Percentiles rank a stretch among this genome's conserved stretches.
These are phyloP conservation scores for Tulasnella sp. DNA, from an alignment of 768 basidiomycete genomes.

Conservation along the genomic window DNA sequence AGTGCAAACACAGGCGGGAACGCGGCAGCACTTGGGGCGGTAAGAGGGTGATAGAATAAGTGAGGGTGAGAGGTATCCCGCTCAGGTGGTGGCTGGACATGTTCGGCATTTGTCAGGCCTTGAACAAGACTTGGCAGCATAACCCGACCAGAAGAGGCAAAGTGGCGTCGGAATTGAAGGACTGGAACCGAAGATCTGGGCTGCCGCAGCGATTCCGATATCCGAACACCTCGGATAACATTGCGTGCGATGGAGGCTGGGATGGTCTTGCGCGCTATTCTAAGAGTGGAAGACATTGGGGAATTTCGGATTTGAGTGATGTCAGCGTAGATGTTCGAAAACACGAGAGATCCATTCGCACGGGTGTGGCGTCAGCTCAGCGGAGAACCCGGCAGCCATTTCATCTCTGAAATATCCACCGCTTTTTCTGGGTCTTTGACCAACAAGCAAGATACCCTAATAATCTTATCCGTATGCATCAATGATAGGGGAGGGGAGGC, in stretches of 20 bases:
- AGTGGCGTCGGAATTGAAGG: not conserved
- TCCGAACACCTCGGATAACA: not conserved
- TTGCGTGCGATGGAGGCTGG: not conserved
- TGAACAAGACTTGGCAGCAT: not conserved
- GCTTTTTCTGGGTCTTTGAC: too few species aligned
- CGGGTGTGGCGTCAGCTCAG: not conserved
- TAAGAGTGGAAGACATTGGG: not conserved
- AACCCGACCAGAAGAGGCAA: not conserved
- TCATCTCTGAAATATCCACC: too few species aligned
- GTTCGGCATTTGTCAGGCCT: not conserved
- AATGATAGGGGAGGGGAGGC: too few species aligned
- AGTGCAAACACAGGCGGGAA: constrained; percentile 46
- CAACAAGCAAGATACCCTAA: too few species aligned
- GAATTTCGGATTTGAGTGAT: not conserved
- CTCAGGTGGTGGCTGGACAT: not conserved
- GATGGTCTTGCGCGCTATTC: not conserved
- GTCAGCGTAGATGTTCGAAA: not conserved
- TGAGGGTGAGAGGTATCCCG: constrained; percentile 59
- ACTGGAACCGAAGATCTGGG: not conserved
- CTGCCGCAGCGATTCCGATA: not conserved
- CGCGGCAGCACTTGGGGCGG: constrained; percentile 52
- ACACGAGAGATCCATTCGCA: not conserved
- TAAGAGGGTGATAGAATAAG: constrained; percentile 64
- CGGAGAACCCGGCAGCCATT: too few species aligned
- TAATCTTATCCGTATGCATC: too few species aligned